A percentile compares a stretch with the other conserved stretches of the same genome.
Evolutionary conservation across 2,329 filamentous ascomycete genomes (phyloP).

Genomic region (Colletotrichum tamarilloi): DNA sequence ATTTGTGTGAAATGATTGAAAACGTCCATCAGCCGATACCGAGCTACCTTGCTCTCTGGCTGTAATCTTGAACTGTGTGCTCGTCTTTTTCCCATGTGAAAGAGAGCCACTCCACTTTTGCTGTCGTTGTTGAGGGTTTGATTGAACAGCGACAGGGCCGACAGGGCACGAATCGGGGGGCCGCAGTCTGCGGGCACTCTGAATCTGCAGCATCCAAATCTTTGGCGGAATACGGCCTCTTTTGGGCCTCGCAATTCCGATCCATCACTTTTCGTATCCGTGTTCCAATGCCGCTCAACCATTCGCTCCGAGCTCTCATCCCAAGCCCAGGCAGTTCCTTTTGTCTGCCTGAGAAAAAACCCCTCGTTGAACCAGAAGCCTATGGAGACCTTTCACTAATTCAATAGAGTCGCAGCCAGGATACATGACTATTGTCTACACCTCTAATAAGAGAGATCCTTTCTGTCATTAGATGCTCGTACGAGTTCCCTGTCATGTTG

Average conservation of each 20-base stretch:
- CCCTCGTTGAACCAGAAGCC: not conserved
- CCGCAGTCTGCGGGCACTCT: not conserved
- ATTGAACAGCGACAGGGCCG: slow-evolving; percentile 21
- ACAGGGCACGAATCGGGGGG: slow-evolving; percentile 17
- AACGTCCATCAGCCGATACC: slow-evolving; percentile 28
- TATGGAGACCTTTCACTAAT: not conserved
- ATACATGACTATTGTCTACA: not conserved
- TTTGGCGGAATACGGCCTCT: not conserved
- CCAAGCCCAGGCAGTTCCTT: not conserved
- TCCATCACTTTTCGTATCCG: slow-evolving; percentile 28
- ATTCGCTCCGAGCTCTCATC: slow-evolving; percentile 3
- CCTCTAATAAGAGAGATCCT: not conserved
- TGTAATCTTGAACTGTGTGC: slow-evolving; percentile 5
- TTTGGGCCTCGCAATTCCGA: slow-evolving; percentile 1
- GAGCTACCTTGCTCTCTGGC: slow-evolving; percentile 15
- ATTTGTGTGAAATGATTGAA: slow-evolving; percentile 19
- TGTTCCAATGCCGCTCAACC: slow-evolving; percentile 18
- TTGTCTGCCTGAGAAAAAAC: not conserved
- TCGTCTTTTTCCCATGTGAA: slow-evolving; percentile 28
- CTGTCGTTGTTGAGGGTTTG: slow-evolving; percentile 22
- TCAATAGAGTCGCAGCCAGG: too few species aligned
- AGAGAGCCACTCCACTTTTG: slow-evolving; percentile 32
- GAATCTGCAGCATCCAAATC: not conserved
- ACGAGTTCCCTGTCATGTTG: not conserved
- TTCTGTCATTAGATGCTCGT: not conserved